Evolutionary conservation across 768 basidiomycete genomes (phyloP).

Genomic region (Suillus clintonianus): DNA sequence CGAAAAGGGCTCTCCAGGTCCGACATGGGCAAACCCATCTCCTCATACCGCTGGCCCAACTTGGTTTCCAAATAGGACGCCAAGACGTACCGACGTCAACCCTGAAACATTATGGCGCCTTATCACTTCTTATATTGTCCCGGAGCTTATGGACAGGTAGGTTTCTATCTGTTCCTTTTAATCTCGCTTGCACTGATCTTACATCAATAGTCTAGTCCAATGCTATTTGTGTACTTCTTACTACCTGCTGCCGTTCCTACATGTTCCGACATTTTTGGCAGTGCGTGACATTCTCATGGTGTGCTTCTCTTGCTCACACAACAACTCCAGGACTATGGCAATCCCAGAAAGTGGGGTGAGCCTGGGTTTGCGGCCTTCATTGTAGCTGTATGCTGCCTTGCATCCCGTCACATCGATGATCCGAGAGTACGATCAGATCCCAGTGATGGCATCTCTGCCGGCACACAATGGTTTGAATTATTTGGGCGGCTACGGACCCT

Average conservation of each 20-base stretch:
- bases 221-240: conserved; percentile 92
- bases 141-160: conserved; percentile 93
- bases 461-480: conserved; percentile 90
- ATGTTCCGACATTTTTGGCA: conserved; percentile 85
- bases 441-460: conserved; percentile 82
- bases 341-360: conserved; percentile 93
- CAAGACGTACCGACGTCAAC: conserved; percentile 74
- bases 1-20: conserved; percentile 22
- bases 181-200: conserved; percentile 15
- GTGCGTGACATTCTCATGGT: conserved; percentile 41
- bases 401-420: conserved; percentile 92
- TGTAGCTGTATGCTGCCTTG: conserved; percentile 88
- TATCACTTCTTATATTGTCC: conserved; percentile 82
- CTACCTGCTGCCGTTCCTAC: conserved; percentile 89
- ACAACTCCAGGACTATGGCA: conserved; percentile 76
- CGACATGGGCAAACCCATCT: conserved; percentile 32
- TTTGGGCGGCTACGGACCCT: conserved; percentile 86
- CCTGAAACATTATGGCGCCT: conserved; percentile 87
- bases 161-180: conserved; percentile 24
- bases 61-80: conserved; percentile 86
- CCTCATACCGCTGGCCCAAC: conserved; percentile 43
- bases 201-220: conserved; percentile 62
- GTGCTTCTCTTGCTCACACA: conserved; percentile 16
- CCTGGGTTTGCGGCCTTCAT: conserved; percentile 94
- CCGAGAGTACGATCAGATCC: conserved; percentile 84